Conservation (phyloP, 768 basidiomycete genomes). For the Lactifluus piperatus region DNA sequence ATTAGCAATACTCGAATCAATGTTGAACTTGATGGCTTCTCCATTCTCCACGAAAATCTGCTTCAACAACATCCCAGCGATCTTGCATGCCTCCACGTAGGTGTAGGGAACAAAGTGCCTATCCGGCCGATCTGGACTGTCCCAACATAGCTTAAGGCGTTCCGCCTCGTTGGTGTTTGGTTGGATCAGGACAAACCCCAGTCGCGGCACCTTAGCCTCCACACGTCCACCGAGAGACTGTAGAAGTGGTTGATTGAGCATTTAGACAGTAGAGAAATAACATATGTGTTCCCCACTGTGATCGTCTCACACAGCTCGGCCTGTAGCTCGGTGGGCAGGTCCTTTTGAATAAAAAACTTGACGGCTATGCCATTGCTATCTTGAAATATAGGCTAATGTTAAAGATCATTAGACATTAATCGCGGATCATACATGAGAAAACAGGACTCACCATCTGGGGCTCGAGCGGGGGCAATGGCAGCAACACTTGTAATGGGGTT, state of each 20-base stretch:
- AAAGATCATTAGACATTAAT: background rate
- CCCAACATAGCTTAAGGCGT: constrained; percentile 70
- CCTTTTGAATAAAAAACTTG: constrained; percentile 83
- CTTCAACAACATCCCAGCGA: constrained; percentile 61
- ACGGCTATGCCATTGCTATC: constrained; percentile 55
- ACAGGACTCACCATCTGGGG: constrained; percentile 11
- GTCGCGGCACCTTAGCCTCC: constrained; percentile 68
- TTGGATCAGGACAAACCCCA: constrained; percentile 66
- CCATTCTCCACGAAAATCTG: constrained; percentile 69
- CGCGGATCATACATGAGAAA: background rate
- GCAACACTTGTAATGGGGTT: constrained; percentile 22
- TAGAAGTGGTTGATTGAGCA: background rate
- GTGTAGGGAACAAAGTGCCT: constrained; percentile 74
- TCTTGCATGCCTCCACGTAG: constrained; percentile 78
- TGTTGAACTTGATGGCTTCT: constrained; percentile 63
- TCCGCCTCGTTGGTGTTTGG: constrained; percentile 62
- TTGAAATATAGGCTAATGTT: constrained; percentile 58
- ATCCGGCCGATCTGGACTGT: constrained; percentile 57
- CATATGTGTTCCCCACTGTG: constrained; percentile 36
- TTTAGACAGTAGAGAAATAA: background rate
- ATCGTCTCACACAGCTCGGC: constrained; percentile 69
- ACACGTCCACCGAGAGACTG: constrained; percentile 71
- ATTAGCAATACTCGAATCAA: constrained; percentile 75
- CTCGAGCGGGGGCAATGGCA: background rate
- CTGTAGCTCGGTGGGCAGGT: constrained; percentile 57